Percentiles rank a stretch among this genome's conserved stretches.
phyloP scores from a whole-genome alignment of 257 asterid species.

The Jaltomata sinuosa region DNA sequence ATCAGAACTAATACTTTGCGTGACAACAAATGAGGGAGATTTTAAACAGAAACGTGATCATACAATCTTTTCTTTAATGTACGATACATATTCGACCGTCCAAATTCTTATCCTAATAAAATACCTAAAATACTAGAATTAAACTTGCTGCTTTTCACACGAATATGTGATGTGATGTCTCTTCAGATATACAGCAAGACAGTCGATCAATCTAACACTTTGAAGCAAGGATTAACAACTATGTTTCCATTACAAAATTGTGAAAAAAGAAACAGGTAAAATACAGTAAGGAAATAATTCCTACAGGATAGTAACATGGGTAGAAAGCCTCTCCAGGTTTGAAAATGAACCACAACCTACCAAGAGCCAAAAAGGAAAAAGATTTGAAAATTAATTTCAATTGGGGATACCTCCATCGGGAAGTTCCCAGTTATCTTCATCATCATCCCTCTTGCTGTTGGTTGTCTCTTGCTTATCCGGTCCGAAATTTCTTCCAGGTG shows the following conservation, averaged over 20 bases:
- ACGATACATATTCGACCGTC: neutral
- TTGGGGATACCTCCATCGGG: slow-evolving; percentile 45
- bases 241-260: neutral
- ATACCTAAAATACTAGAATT: no score
- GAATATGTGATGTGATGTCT: neutral
- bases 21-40: neutral
- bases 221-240: neutral
- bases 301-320: neutral
- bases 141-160: neutral
- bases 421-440: slow-evolving; percentile 60
- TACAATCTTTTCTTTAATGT: neutral
- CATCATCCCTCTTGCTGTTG: slow-evolving; percentile 31
- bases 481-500: slow-evolving; percentile 2
- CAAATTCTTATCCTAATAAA: no score
- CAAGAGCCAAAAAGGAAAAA: neutral
- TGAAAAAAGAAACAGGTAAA: neutral
- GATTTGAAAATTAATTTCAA: slow-evolving; percentile 7
- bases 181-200: neutral
- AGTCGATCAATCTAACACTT: neutral
- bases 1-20: neutral
- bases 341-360: neutral
- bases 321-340: slow-evolving; percentile 1
- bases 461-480: slow-evolving; percentile 28
- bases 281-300: neutral
- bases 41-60: neutral